Conservation (phyloP, 192 early-diverging fungal species). For the Pilobolus umbonatus region DNA sequence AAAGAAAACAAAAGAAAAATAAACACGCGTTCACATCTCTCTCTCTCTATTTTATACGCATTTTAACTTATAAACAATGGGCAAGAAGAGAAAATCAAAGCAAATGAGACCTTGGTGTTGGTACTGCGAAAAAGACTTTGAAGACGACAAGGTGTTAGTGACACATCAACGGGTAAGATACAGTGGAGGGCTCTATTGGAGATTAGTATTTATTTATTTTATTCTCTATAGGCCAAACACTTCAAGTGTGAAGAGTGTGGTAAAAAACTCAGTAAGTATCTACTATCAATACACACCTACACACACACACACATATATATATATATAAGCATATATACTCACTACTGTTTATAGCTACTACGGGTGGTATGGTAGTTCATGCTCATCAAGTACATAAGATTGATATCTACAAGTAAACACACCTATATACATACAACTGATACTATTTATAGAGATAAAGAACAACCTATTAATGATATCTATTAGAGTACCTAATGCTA, state of each 20-base stretch:
- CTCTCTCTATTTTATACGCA: neutral
- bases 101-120: slow-evolving; percentile 73
- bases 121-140: slow-evolving; percentile 97
- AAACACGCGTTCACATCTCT: neutral
- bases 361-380: slow-evolving; percentile 87
- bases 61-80: slow-evolving; percentile 29
- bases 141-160: slow-evolving; percentile 90
- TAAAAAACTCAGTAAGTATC: slow-evolving; percentile 46
- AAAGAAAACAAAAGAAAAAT: slow-evolving; percentile 1
- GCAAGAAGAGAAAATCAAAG: slow-evolving; percentile 68
- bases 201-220: neutral
- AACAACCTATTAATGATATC: neutral
- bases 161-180: slow-evolving; percentile 72
- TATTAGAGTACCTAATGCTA: slow-evolving; percentile 78
- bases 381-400: slow-evolving; percentile 93
- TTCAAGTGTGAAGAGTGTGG: slow-evolving; percentile 86
- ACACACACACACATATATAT: neutral
- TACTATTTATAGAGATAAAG: neutral
- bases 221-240: slow-evolving; percentile 63
- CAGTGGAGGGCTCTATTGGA: neutral
- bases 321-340: neutral
- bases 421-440: neutral
- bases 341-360: slow-evolving; percentile 60
- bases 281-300: neutral
- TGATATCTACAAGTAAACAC: slow-evolving; percentile 59